phyloP scores from a whole-genome alignment of 352 stramenopile genomes.

The Globisporangium canariense region DNA sequence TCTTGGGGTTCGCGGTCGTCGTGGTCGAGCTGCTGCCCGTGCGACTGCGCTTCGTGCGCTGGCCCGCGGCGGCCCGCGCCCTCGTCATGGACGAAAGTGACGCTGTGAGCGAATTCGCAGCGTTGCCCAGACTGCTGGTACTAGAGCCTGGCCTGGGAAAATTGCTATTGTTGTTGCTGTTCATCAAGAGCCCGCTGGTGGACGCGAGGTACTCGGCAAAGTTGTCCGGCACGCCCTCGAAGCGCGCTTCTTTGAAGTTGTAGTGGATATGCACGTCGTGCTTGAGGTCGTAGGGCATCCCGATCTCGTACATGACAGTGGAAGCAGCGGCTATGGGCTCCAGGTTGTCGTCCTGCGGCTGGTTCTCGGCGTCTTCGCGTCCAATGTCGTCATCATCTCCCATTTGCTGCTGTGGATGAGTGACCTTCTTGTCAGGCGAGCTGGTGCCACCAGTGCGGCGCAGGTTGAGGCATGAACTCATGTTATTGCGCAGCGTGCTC shows the following conservation, averaged over 20 bases:
- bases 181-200: conserved; percentile 15
- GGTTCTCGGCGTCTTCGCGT: conserved; percentile 6
- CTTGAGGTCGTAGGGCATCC: conserved; percentile 67
- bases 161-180: conserved; percentile 1
- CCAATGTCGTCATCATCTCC: background rate
- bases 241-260: conserved; percentile 83
- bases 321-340: conserved; percentile 1
- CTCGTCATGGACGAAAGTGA: conserved; percentile 11
- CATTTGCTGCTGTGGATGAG: background rate
- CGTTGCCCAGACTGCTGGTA: conserved; percentile 3
- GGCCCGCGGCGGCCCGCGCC: background rate
- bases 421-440: background rate
- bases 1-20: conserved; percentile 15
- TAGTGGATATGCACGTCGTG: conserved; percentile 87
- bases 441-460: background rate
- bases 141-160: conserved; percentile 2
- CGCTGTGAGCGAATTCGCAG: conserved; percentile 12
- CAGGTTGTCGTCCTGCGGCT: conserved; percentile 28
- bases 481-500: conserved; percentile 18
- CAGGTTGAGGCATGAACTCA: conserved; percentile 36
- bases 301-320: conserved; percentile 46
- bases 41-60: conserved; percentile 31
- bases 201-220: conserved; percentile 68
- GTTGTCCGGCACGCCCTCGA: conserved; percentile 80
- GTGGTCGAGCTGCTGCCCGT: conserved; percentile 38